phyloP scores from a whole-genome alignment of 2,329 filamentous ascomycete species.

The Aspergillus phoenicis region DNA sequence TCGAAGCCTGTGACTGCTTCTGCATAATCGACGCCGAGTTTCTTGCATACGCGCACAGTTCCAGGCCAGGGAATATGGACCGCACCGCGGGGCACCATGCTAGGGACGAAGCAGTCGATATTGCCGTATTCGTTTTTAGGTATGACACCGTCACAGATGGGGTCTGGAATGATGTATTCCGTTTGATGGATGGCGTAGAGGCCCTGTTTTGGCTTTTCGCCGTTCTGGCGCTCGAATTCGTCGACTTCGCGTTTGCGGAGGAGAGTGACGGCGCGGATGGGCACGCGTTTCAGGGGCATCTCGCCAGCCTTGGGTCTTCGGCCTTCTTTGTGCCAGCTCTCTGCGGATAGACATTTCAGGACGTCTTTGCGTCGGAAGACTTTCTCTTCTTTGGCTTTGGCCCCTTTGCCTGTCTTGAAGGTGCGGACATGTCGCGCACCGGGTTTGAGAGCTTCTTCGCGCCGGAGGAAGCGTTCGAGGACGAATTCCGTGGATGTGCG shows the following conservation, averaged over 20 bases:
- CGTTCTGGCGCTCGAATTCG: conserved; percentile 76
- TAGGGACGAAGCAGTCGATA: conserved; percentile 91
- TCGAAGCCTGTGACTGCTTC: conserved; percentile 97
- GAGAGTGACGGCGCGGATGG: conserved; percentile 86
- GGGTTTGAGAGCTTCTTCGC: conserved; percentile 83
- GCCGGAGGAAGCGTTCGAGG: conserved; percentile 80
- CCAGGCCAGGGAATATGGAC: conserved; percentile 80
- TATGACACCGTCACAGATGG: conserved; percentile 80
- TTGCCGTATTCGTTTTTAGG: conserved; percentile 96
- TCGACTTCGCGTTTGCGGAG: conserved; percentile 87
- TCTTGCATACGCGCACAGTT: conserved; percentile 77
- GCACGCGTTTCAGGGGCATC: conserved; percentile 79
- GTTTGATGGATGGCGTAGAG: conserved; percentile 84
- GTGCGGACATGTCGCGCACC: conserved; percentile 69
- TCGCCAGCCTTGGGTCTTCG: conserved; percentile 71
- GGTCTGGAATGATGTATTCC: conserved; percentile 90
- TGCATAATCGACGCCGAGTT: conserved; percentile 82
- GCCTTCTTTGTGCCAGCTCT: conserved; percentile 98
- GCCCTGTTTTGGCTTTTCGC: conserved; percentile 82
- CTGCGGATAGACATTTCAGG: conserved; percentile 81
- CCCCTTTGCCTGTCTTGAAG: conserved; percentile 75
- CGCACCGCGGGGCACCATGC: conserved; percentile 86
- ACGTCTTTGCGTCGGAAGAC: conserved; percentile 81
- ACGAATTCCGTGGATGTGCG: conserved; percentile 84
- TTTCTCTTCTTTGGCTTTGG: conserved; percentile 72